A percentile compares a stretch with the other conserved stretches of the same genome.
Evolutionary conservation across 306 rosid species (phyloP).

Genomic region (Quercus agrifolia): DNA sequence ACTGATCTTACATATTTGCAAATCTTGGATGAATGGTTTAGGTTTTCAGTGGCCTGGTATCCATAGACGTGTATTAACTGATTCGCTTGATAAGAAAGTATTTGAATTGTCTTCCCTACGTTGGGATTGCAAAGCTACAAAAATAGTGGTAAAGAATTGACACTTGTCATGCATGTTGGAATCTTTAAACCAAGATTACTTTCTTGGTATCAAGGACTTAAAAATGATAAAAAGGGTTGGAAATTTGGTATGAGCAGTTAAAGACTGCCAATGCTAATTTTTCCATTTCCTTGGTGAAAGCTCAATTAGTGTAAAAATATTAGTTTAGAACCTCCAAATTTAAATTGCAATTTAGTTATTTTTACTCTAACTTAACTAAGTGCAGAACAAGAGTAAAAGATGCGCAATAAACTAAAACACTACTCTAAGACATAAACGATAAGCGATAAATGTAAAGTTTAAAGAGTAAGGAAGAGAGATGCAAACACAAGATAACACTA

Average conservation of each 20-base stretch:
- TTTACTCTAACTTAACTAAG: too few species aligned
- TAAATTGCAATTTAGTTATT: too few species aligned
- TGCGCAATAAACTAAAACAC: too few species aligned
- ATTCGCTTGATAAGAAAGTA: background rate
- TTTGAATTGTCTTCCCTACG: conserved; percentile 2
- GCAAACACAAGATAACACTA: too few species aligned
- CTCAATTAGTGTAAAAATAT: too few species aligned
- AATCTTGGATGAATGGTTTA: background rate
- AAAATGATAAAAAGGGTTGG: background rate
- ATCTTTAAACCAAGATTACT: background rate
- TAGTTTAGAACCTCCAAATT: too few species aligned
- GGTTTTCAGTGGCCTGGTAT: conserved; percentile 28
- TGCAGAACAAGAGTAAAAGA: too few species aligned
- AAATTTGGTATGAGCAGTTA: background rate
- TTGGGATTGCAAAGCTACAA: conserved; percentile 25
- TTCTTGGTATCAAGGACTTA: background rate
- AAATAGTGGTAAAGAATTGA: background rate
- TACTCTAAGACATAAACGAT: too few species aligned
- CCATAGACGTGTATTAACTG: conserved; percentile 4
- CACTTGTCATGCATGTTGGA: background rate
- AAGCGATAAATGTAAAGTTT: too few species aligned
- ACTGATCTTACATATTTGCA: background rate
- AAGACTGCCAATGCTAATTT: background rate
- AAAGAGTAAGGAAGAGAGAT: too few species aligned
- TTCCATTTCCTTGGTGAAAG: background rate